Percentiles rank a stretch among this genome's conserved stretches.
Evolutionary conservation across 2,329 filamentous ascomycete species (phyloP).

Genomic region (Neonectria magnoliae): DNA sequence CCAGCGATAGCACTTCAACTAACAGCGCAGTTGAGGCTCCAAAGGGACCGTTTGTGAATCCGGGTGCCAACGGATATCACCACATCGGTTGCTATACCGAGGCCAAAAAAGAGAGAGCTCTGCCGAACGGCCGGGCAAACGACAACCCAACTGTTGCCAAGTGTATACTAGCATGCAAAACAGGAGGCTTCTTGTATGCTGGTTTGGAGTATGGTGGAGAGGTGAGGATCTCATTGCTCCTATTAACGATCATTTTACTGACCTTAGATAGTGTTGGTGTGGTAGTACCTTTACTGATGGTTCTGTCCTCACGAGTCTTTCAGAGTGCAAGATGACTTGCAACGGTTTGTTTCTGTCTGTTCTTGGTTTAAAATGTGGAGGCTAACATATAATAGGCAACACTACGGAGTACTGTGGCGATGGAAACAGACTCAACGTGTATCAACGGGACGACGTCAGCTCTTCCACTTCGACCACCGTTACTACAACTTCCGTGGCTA

Average conservation of each 20-base stretch:
- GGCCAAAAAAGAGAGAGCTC: conserved; percentile 44
- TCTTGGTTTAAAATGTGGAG: neutral
- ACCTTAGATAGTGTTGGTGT: conserved; percentile 48
- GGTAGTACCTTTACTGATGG: conserved; percentile 44
- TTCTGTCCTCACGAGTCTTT: conserved; percentile 41
- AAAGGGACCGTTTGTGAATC: conserved; percentile 46
- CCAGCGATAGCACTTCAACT: neutral
- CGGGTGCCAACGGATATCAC: conserved; percentile 48
- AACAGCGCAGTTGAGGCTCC: conserved; percentile 16
- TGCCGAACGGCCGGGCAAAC: conserved; percentile 39
- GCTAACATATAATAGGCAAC: conserved; percentile 40
- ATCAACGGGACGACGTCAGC: conserved; percentile 37
- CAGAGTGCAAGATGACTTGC: conserved; percentile 50
- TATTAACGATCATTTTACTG: neutral
- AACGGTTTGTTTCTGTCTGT: conserved; percentile 32
- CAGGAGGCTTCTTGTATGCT: conserved; percentile 42
- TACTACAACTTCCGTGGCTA: neutral
- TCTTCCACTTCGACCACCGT: conserved; percentile 6
- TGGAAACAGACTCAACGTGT: conserved; percentile 48
- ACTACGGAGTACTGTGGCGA: conserved; percentile 51
- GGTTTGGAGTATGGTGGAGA: conserved; percentile 54
- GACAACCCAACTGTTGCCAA: conserved; percentile 45
- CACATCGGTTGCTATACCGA: conserved; percentile 54
- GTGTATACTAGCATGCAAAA: conserved; percentile 49
- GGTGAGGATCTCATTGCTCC: conserved; percentile 14